phyloP scores from a whole-genome alignment of 225 moss, liverwort and hornwort species.

The Pseudoscleropodium purum region DNA sequence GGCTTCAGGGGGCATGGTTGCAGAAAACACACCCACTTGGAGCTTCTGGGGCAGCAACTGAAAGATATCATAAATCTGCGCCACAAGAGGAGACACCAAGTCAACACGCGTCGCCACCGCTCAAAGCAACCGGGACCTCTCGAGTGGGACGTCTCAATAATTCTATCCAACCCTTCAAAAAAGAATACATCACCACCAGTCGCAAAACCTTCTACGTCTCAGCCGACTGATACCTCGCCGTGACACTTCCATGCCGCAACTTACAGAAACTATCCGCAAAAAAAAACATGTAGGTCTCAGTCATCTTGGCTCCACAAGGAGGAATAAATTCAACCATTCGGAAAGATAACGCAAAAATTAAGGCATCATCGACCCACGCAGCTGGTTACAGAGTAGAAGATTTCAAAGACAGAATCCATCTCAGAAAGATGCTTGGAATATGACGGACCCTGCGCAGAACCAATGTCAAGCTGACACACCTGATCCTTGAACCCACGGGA shows the following conservation, averaged over 20 bases:
- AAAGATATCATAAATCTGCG: constrained; percentile 73
- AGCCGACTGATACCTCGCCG: not conserved
- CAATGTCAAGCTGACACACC: constrained; percentile 13
- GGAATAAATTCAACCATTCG: not conserved
- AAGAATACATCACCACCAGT: not conserved
- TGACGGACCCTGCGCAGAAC: not conserved
- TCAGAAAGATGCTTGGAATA: not conserved
- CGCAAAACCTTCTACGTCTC: not conserved
- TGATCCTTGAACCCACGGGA: constrained; percentile 74
- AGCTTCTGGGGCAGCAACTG: constrained; percentile 64
- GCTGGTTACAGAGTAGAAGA: not conserved
- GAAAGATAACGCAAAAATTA: constrained; percentile 10
- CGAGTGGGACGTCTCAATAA: not conserved
- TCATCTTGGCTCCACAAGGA: constrained; percentile 7
- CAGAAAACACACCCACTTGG: constrained; percentile 65
- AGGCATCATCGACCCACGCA: not conserved
- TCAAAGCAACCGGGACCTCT: not conserved
- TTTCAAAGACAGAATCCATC: not conserved
- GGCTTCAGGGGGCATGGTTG: constrained; percentile 65
- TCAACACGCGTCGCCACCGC: not conserved
- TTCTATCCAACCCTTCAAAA: not conserved
- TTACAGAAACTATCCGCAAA: not conserved
- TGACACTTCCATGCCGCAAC: not conserved
- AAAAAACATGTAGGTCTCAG: not conserved
- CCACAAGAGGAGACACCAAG: not conserved